A percentile compares a stretch with the other conserved stretches of the same genome.
phyloP scores from a whole-genome alignment of 2,329 filamentous ascomycete species.

The Fonsecaea pedrosoi region DNA sequence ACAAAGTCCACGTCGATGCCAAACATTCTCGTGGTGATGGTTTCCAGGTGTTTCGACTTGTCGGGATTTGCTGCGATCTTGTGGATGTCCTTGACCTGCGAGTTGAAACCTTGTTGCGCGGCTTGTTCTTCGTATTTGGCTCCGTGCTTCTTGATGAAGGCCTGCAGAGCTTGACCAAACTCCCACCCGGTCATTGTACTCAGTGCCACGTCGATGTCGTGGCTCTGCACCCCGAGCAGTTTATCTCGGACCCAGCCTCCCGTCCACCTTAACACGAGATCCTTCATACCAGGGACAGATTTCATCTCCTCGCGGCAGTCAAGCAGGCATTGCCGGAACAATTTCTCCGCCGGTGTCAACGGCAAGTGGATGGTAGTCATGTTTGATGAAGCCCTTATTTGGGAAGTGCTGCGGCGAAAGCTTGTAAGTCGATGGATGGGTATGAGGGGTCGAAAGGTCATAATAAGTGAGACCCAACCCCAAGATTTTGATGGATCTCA shows the following conservation, averaged over 20 bases:
- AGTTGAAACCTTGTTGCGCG: conserved; percentile 39
- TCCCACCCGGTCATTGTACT: conserved; percentile 58
- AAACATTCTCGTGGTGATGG: conserved; percentile 82
- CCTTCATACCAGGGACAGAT: conserved; percentile 37
- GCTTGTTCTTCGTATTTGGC: conserved; percentile 55
- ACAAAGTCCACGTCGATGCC: conserved; percentile 92
- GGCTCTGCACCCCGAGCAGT: conserved; percentile 53
- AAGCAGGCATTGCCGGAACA: conserved; percentile 40
- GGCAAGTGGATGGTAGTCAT: conserved; percentile 30
- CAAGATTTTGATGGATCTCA: background rate
- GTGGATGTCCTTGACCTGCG: conserved; percentile 71
- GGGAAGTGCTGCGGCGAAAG: background rate
- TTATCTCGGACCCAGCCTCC: conserved; percentile 61
- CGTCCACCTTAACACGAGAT: conserved; percentile 55
- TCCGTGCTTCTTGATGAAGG: conserved; percentile 50
- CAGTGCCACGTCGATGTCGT: conserved; percentile 59
- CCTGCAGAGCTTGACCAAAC: conserved; percentile 54
- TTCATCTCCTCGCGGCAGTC: conserved; percentile 37
- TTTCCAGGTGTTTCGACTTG: conserved; percentile 95
- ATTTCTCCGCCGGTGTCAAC: conserved; percentile 37
- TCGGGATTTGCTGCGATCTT: conserved; percentile 92
- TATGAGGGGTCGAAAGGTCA: conserved; percentile 11
- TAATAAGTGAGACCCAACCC: conserved; percentile 8
- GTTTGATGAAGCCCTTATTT: background rate
- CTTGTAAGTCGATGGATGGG: background rate